Evolutionary conservation across 768 basidiomycete species (phyloP).

Genomic region (Suillus cothurnatus): DNA sequence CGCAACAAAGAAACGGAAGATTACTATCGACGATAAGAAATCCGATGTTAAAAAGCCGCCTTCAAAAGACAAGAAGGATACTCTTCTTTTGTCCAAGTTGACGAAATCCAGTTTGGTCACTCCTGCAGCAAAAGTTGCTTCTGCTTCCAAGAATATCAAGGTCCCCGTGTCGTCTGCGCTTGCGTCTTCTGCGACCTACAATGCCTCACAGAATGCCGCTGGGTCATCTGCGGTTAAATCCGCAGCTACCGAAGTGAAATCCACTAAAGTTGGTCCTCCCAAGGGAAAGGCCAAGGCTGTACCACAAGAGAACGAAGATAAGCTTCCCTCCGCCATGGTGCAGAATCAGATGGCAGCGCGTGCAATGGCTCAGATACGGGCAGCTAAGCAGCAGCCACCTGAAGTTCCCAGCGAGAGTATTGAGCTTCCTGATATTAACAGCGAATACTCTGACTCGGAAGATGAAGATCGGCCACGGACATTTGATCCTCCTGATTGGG

Average conservation of each 20-base stretch:
- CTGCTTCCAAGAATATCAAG: conserved; percentile 40
- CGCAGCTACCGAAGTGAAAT: conserved; percentile 33
- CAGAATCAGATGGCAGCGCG: conserved; percentile 75
- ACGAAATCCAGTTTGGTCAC: conserved; percentile 32
- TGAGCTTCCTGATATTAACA: conserved; percentile 93
- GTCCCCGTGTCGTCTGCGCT: conserved; percentile 35
- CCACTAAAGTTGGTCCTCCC: conserved; percentile 39
- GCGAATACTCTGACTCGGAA: conserved; percentile 96
- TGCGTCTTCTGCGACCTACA: conserved; percentile 42
- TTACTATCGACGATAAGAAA: conserved; percentile 59
- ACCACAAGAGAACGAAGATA: conserved; percentile 49
- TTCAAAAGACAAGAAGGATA: conserved; percentile 54
- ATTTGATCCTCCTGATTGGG: conserved; percentile 85
- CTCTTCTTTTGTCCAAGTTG: conserved; percentile 27
- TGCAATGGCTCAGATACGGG: conserved; percentile 66
- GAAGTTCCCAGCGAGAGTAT: conserved; percentile 74
- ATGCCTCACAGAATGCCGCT: conserved; percentile 37
- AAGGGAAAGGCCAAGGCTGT: conserved; percentile 55
- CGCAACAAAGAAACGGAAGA: conserved; percentile 68
- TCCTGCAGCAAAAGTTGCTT: conserved; percentile 23
- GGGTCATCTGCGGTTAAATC: conserved; percentile 33
- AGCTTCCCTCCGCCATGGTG: conserved; percentile 62
- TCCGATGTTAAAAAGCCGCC: conserved; percentile 60
- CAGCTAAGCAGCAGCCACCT: conserved; percentile 50
- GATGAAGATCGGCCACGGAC: conserved; percentile 79